These are phyloP conservation scores for Macadamia tetraphylla DNA, from an alignment of 164 flowering plant species.

Conservation along the genomic window DNA sequence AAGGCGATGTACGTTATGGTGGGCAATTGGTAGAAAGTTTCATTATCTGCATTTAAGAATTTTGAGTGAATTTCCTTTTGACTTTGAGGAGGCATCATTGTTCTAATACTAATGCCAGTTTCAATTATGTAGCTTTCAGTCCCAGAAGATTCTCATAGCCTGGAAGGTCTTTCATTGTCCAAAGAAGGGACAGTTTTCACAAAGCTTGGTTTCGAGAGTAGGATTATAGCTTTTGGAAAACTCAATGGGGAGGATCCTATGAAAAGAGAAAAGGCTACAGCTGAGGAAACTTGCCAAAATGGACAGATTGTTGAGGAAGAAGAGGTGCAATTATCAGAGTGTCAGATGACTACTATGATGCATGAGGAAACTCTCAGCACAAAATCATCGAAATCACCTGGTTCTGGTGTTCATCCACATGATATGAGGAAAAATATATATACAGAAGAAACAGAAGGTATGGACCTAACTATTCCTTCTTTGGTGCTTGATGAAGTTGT, in stretches of 20 bases:
- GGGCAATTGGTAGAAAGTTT: background rate
- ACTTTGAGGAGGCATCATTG: background rate
- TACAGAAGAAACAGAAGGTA: slow-evolving; percentile 12
- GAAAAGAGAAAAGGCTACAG: slow-evolving; percentile 3
- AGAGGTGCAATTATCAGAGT: slow-evolving; percentile 11
- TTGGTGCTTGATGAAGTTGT: slow-evolving; percentile 12
- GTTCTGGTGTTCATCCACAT: slow-evolving; percentile 17
- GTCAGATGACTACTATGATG: slow-evolving; percentile 13
- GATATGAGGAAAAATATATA: slow-evolving; percentile 6
- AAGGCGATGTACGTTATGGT: background rate
- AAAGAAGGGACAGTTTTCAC: slow-evolving; percentile 13
- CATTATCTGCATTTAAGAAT: background rate
- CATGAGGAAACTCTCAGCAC: slow-evolving; percentile 16
- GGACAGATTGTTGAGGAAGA: slow-evolving; percentile 10
- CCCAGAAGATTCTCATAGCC: slow-evolving; percentile 10
- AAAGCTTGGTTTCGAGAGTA: slow-evolving; percentile 14
- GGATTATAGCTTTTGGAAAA: slow-evolving; percentile 14
- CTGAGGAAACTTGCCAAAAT: slow-evolving; percentile 13
- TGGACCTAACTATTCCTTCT: slow-evolving; percentile 10
- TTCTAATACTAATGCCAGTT: slow-evolving; percentile 8
- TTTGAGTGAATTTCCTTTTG: background rate
- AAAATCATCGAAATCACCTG: slow-evolving; percentile 11
- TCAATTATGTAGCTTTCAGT: slow-evolving; percentile 31
- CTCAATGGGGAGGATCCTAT: slow-evolving; percentile 4
- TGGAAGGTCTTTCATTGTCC: slow-evolving; percentile 11